Conservation (phyloP, 768 basidiomycete species). For the Hemileccinum rubropunctum region DNA sequence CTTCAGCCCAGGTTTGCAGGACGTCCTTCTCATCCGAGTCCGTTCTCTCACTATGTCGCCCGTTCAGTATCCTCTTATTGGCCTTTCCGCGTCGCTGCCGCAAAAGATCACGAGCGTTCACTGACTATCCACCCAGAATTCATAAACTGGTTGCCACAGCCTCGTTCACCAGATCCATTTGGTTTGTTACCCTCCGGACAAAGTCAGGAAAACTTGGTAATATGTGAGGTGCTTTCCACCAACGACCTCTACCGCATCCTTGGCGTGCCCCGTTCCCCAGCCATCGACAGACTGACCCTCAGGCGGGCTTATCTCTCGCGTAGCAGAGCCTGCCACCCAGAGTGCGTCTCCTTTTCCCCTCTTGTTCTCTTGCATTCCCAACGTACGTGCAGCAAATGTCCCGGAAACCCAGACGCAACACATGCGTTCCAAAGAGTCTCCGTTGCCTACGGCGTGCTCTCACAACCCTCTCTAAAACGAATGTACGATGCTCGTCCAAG, state of each 20-base stretch:
- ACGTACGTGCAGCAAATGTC: conserved; percentile 65
- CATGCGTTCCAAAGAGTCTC: conserved; percentile 85
- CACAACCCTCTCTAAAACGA: conserved; percentile 64
- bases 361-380: background rate
- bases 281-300: conserved; percentile 59
- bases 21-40: too few species aligned
- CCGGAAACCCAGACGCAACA: conserved; percentile 69
- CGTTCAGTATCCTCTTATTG: conserved; percentile 58
- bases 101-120: conserved; percentile 43
- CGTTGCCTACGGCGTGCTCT: conserved; percentile 78
- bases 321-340: conserved; percentile 80
- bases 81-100: conserved; percentile 53
- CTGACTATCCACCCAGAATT: conserved; percentile 22
- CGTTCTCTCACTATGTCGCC: background rate
- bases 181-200: conserved; percentile 3
- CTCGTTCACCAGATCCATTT: conserved; percentile 9
- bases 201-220: conserved; percentile 16
- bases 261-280: conserved; percentile 50
- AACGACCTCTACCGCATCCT: conserved; percentile 75
- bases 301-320: conserved; percentile 74
- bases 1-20: conserved; percentile 27
- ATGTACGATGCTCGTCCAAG: conserved; percentile 62
- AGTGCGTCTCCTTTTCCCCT: conserved; percentile 49
- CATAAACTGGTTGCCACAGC: conserved; percentile 28
- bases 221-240: conserved; percentile 50